A percentile compares a stretch with the other conserved stretches of the same genome.
phyloP scores from a whole-genome alignment of 2,329 filamentous ascomycete species.

The Cryphonectria japonica region DNA sequence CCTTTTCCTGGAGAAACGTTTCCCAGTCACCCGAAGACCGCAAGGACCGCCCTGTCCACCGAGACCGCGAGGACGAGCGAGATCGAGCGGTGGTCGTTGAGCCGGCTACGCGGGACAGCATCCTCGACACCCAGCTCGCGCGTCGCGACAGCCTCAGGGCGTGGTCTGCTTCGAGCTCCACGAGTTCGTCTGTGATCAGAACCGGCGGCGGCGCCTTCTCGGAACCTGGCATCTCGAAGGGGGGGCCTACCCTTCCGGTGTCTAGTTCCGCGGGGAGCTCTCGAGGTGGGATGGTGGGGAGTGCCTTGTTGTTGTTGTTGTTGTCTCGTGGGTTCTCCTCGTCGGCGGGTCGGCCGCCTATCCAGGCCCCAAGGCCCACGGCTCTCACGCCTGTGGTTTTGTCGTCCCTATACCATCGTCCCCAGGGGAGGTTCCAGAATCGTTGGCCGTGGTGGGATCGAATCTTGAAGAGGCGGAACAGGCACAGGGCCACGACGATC shows the following conservation, averaged over 20 bases:
- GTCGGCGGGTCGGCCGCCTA: constrained; percentile 7
- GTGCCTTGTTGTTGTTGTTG: background rate
- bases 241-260: background rate
- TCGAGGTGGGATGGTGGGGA: background rate
- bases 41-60: constrained; percentile 7
- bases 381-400: background rate
- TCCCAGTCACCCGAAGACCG: constrained; percentile 17
- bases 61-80: constrained; percentile 21
- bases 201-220: background rate
- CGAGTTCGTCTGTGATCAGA: background rate
- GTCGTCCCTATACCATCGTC: background rate
- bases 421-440: background rate
- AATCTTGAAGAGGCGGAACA: constrained; percentile 10
- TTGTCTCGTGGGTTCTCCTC: constrained; percentile 3
- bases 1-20: constrained; percentile 12
- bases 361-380: constrained; percentile 21
- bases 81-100: constrained; percentile 19
- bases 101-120: constrained; percentile 15
- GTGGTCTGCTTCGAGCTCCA: constrained; percentile 17
- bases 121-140: constrained; percentile 23
- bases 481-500: constrained; percentile 5
- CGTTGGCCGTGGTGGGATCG: background rate
- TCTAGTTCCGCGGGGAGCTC: background rate
- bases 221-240: background rate
- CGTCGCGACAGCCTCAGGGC: constrained; percentile 8